Percentiles rank a stretch among this genome's conserved stretches.
Conservation (phyloP, 257 asterid species). For the Striga asiatica region DNA sequence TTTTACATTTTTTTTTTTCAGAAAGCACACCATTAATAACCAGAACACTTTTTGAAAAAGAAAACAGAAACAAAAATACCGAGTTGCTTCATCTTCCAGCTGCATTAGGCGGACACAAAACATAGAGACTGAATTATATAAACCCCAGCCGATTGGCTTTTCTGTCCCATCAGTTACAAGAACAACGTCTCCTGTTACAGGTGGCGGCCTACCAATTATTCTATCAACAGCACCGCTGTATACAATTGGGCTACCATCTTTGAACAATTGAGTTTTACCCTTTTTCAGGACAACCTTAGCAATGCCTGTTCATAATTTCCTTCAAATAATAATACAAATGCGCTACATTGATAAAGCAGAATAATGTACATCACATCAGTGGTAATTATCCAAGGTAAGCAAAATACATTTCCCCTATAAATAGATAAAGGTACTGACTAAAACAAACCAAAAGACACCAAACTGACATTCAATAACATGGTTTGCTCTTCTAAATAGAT, state of each 20-base stretch:
- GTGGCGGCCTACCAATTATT: conserved; percentile 86
- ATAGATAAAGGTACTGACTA: background rate
- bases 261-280: conserved; percentile 83
- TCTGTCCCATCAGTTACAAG: conserved; percentile 81
- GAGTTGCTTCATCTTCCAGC: conserved; percentile 70
- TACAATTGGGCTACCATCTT: conserved; percentile 91
- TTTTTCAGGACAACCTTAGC: conserved; percentile 85
- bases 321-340: background rate
- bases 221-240: conserved; percentile 94
- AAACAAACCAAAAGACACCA: too few relatives aligned
- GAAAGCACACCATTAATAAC: conserved; percentile 1
- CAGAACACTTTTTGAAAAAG: background rate
- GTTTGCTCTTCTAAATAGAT: too few relatives aligned
- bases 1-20: background rate
- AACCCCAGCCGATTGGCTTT: conserved; percentile 95
- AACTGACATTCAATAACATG: too few relatives aligned
- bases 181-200: conserved; percentile 77
- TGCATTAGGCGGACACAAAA: conserved; percentile 96
- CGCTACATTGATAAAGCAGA: too few relatives aligned
- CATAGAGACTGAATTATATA: conserved; percentile 88
- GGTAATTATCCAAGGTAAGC: background rate
- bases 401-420: background rate
- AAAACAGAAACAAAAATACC: conserved; percentile 23
- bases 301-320: conserved; percentile 34
- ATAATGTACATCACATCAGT: too few relatives aligned